Evolutionary conservation across 1,139 yeast genomes (phyloP).

Genomic region (Yamadazyma kanchanaburiensis): DNA sequence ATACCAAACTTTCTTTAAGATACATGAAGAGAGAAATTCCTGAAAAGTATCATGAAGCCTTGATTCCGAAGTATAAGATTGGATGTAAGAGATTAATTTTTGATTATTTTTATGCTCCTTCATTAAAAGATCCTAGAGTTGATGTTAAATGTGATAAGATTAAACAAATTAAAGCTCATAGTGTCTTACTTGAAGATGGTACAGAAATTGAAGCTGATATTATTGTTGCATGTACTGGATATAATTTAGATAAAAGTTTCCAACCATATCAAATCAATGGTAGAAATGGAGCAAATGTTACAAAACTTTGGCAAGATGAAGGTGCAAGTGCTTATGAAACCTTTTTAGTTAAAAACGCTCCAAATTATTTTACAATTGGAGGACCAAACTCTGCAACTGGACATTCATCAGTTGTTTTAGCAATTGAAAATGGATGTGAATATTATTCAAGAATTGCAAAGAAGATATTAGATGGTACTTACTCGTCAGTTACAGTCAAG

Average conservation of each 20-base stretch:
- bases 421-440: conserved; percentile 35
- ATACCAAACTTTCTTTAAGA: conserved; percentile 15
- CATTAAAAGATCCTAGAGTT: conserved; percentile 30
- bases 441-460: conserved; percentile 23
- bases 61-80: conserved; percentile 38
- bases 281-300: conserved; percentile 20
- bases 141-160: conserved; percentile 24
- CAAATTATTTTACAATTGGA: conserved; percentile 34
- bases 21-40: conserved; percentile 36
- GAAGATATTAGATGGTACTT: conserved; percentile 27
- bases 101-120: conserved; percentile 35
- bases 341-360: conserved; percentile 28
- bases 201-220: conserved; percentile 32
- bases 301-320: conserved; percentile 24
- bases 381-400: conserved; percentile 48
- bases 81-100: conserved; percentile 44
- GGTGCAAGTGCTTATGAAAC: conserved; percentile 40
- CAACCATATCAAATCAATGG: conserved; percentile 23
- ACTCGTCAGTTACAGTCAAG: conserved; percentile 30
- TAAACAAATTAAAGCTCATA: conserved; percentile 24
- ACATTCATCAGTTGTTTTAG: conserved; percentile 41
- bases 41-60: conserved; percentile 25
- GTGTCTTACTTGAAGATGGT: conserved; percentile 30
- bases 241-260: conserved; percentile 21
- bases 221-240: conserved; percentile 46